These are phyloP conservation scores for Canavalia ensiformis DNA, from an alignment of 306 rosid genomes.

Conservation along the genomic window DNA sequence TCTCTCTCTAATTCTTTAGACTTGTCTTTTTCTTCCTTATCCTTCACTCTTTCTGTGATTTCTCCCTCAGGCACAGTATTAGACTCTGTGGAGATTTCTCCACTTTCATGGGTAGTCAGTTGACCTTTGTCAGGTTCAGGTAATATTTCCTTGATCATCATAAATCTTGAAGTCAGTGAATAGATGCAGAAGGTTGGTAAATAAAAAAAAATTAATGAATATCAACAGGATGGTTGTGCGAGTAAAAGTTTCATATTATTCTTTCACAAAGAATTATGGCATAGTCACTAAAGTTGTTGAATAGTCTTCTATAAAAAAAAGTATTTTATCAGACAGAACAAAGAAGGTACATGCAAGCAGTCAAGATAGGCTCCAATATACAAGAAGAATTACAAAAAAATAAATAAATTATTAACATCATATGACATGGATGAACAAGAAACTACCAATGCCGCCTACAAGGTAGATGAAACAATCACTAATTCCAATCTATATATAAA, in stretches of 20 bases:
- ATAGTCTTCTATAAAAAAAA: constrained; percentile 1
- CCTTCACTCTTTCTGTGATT: constrained; percentile 72
- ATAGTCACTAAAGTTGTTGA: constrained; percentile 25
- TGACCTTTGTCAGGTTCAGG: constrained; percentile 83
- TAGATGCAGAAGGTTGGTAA: constrained; percentile 32
- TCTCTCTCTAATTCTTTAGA: constrained; percentile 82
- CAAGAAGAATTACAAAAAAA: constrained; percentile 23
- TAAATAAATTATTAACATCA: constrained; percentile 6
- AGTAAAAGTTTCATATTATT: constrained; percentile 17
- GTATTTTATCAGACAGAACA: not conserved
- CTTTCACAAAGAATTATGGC: not conserved
- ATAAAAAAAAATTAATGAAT: not conserved
- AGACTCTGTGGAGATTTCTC: constrained; percentile 68
- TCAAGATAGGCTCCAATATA: constrained; percentile 33
- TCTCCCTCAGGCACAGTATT: constrained; percentile 69
- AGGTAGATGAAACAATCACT: constrained; percentile 5
- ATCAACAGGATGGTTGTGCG: constrained; percentile 12
- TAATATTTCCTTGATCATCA: constrained; percentile 63
- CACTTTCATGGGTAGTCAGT: constrained; percentile 61
- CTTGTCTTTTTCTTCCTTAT: constrained; percentile 87
- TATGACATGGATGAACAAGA: constrained; percentile 25
- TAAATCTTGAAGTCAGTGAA: constrained; percentile 48
- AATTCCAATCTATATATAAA: constrained; percentile 13
- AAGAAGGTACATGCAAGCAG: constrained; percentile 14
- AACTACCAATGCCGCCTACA: not conserved